phyloP scores from a whole-genome alignment of 179 eudicot species.

The Drosera spatulata region DNA sequence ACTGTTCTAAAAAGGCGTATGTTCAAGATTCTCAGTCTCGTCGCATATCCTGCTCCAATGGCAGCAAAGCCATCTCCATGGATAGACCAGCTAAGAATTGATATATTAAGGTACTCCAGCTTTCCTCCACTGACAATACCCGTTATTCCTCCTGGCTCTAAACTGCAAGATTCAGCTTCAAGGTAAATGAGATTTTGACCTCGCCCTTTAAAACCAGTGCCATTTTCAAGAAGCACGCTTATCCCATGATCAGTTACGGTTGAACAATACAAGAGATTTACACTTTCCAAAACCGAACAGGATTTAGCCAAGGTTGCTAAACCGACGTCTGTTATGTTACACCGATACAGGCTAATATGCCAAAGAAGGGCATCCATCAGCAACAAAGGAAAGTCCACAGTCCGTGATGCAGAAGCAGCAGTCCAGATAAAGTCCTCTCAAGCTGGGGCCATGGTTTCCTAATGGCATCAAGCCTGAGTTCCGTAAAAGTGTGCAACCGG shows the following conservation, averaged over 20 bases:
- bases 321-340: constrained; percentile 46
- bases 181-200: constrained; percentile 30
- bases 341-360: constrained; percentile 48
- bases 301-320: constrained; percentile 38
- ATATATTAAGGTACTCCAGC: constrained; percentile 46
- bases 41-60: constrained; percentile 22
- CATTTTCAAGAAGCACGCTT: constrained; percentile 28
- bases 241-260: constrained; percentile 49
- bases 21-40: constrained; percentile 32
- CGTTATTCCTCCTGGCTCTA: constrained; percentile 52
- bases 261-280: constrained; percentile 44
- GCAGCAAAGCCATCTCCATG: constrained; percentile 31
- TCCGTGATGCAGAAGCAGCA: constrained; percentile 59
- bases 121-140: constrained; percentile 61
- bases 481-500: constrained; percentile 49
- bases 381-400: constrained; percentile 35
- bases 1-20: constrained; percentile 37
- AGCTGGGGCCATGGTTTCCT: constrained; percentile 25
- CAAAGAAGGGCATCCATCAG: constrained; percentile 41
- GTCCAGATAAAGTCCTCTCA: constrained; percentile 36
- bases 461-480: constrained; percentile 37
- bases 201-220: constrained; percentile 58
- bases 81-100: constrained; percentile 26
- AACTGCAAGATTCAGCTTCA: constrained; percentile 68
- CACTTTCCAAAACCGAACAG: constrained; percentile 33